Conservation (phyloP, 1,139 yeast genomes). For the Dujonia santamariae region DNA sequence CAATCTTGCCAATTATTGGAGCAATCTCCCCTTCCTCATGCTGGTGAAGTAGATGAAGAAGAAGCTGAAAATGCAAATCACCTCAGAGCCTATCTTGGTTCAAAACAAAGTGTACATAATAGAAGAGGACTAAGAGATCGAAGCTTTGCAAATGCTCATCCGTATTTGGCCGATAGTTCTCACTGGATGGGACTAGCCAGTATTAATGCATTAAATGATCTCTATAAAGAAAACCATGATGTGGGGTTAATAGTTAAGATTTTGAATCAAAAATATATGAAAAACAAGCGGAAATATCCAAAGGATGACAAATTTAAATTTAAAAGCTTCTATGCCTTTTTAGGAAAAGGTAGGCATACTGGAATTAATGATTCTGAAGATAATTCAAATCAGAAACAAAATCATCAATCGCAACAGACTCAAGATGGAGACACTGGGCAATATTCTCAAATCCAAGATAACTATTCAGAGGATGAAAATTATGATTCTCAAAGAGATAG, state of each 20-base stretch:
- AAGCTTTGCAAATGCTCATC: conserved; percentile 46
- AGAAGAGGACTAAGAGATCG: conserved; percentile 41
- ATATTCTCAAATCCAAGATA: not conserved
- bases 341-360: conserved; percentile 23
- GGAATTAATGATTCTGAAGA: not conserved
- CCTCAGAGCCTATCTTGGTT: conserved; percentile 9
- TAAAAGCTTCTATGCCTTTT: conserved; percentile 36
- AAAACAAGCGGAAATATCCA: conserved; percentile 31
- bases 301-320: conserved; percentile 39
- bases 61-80: conserved; percentile 10
- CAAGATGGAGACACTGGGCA: not conserved
- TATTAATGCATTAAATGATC: conserved; percentile 33
- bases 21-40: too few relatives aligned
- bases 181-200: conserved; percentile 42
- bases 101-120: conserved; percentile 8
- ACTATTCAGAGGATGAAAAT: conserved; percentile 9
- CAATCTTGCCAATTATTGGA: not conserved
- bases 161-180: conserved; percentile 47
- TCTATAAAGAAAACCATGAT: conserved; percentile 34
- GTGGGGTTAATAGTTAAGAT: conserved; percentile 32
- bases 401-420: not conserved
- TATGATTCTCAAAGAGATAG: conserved; percentile 9
- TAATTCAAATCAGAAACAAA: not conserved
- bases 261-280: conserved; percentile 34
- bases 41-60: conserved; percentile 1